Percentiles rank a stretch among this genome's conserved stretches.
These are phyloP conservation scores for Castanea crenata DNA, from an alignment of 306 rosid genomes.

Conservation along the genomic window DNA sequence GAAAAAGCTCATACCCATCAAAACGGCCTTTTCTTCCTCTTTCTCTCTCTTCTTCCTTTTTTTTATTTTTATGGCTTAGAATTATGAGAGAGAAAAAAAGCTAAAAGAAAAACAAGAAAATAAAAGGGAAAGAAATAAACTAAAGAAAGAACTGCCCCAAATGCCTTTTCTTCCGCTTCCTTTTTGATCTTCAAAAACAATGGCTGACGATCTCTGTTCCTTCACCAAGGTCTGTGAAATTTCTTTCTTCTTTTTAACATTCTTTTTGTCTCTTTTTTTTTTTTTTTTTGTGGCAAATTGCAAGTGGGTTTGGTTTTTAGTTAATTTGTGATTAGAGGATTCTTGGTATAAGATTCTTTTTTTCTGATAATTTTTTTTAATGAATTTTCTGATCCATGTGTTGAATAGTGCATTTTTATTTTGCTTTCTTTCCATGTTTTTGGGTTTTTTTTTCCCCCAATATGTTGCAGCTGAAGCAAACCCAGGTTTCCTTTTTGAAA, in stretches of 20 bases:
- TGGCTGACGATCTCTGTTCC: slow-evolving; percentile 82
- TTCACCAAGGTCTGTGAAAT: slow-evolving; percentile 62
- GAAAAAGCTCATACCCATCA: slow-evolving; percentile 30
- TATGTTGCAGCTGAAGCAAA: slow-evolving; percentile 35
- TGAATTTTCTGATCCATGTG: slow-evolving; percentile 48
- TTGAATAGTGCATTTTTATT: slow-evolving; percentile 17
- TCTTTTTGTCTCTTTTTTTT: not conserved
- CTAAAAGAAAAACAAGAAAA: slow-evolving; percentile 26
- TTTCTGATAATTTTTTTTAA: slow-evolving; percentile 27
- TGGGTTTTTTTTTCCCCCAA: not conserved
- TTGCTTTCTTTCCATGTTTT: not conserved
- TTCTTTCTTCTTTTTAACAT: not conserved
- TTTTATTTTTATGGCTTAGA: not conserved
- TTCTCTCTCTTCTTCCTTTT: slow-evolving; percentile 24
- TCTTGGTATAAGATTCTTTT: slow-evolving; percentile 20
- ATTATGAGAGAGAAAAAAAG: slow-evolving; percentile 32
- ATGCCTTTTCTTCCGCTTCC: slow-evolving; percentile 64
- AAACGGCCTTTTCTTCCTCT: slow-evolving; percentile 35
- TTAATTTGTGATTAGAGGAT: not conserved
- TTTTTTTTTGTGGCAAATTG: not conserved
- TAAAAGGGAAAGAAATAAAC: not conserved
- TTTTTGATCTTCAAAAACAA: slow-evolving; percentile 61
- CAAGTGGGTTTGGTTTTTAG: not conserved
- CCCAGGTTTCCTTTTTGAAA: slow-evolving; percentile 9
- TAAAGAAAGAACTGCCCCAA: slow-evolving; percentile 25